Evolutionary conservation across 2,329 filamentous ascomycete species (phyloP), one percentile per base, ranked within the genome.

Genomic region (Bisporella sp.): DNA sequence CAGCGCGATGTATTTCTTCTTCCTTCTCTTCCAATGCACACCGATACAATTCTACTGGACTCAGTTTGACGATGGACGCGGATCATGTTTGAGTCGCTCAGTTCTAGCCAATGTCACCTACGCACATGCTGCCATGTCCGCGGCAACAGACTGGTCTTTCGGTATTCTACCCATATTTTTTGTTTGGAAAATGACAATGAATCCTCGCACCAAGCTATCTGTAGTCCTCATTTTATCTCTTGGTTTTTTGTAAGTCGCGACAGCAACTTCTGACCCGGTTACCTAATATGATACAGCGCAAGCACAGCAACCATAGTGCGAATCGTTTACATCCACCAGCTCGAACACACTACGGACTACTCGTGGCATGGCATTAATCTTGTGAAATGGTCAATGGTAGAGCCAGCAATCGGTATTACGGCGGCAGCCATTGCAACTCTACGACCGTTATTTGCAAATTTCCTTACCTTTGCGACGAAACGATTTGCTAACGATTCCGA

Each of bases 331-430:
- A 66, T 72, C n/a, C 62, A 63, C 50, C 54, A 63, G 33, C 62
- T 73, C 5, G 59, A 61, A 2, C 55, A 63, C n/a, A 66, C 65
- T 31, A 52, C 53, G 7, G 70, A 73, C 49, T 67, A 66, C 45
- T 60, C 70, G 1, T 71, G 68, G 62, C 64, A 67, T 49, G 70
- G 69, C 50, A 68, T 69, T 12, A 70, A 70, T 54, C 58, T 72
- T 5, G 66, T 68, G 5, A 71, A 72, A 50, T 73, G 71, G 71
- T 71, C 68, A 4, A 70, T 71, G 44, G 63, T 69, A n/a, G 70
- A 73, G 53, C 68, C 67, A 32, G 68, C 67, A 4, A 65, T 73
- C 12, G 69, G 68, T 5, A 66, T 73, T 8, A 65, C 68, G 5
- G 70, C 69, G 2, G 66, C 68, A 8, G 69, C 68, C 12, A 61